These are phyloP conservation scores for Fusarium sp. DNA, from an alignment of 2,329 filamentous ascomycete genomes.

Conservation along the genomic window DNA sequence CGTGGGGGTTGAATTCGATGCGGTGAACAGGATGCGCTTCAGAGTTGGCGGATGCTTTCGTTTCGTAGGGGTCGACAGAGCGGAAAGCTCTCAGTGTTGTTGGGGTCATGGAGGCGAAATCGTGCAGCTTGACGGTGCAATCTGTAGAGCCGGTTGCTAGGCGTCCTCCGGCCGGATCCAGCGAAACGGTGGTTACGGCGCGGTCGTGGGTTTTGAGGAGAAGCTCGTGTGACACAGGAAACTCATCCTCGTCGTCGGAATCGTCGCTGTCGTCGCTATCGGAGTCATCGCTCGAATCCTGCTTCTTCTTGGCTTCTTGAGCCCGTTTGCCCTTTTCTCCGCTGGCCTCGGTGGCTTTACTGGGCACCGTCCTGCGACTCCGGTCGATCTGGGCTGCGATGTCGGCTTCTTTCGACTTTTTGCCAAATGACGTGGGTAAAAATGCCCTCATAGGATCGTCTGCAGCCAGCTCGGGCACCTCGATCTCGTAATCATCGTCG, in stretches of 20 bases:
- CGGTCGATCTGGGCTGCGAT: conserved; percentile 84
- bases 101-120: conserved; percentile 95
- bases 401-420: conserved; percentile 79
- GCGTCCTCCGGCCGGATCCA: conserved; percentile 87
- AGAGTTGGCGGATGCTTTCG: conserved; percentile 74
- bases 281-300: conserved; percentile 61
- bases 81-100: conserved; percentile 95
- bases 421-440: conserved; percentile 87
- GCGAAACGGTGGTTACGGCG: conserved; percentile 83
- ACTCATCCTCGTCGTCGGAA: conserved; percentile 85
- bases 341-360: conserved; percentile 26
- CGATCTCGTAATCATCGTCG: conserved; percentile 70
- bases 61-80: conserved; percentile 85
- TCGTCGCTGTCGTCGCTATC: conserved; percentile 66
- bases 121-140: conserved; percentile 91
- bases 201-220: conserved; percentile 92
- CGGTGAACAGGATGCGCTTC: conserved; percentile 92
- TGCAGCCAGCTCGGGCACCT: conserved; percentile 64
- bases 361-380: conserved; percentile 70
- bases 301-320: conserved; percentile 43
- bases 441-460: conserved; percentile 82
- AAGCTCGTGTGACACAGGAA: conserved; percentile 92
- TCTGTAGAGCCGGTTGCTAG: conserved; percentile 93
- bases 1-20: conserved; percentile 85
- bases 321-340: conserved; percentile 20